Percentiles rank a stretch among this genome's conserved stretches.
Conservation (phyloP, 441 rosid genomes). For the Pelargonium australe region DNA sequence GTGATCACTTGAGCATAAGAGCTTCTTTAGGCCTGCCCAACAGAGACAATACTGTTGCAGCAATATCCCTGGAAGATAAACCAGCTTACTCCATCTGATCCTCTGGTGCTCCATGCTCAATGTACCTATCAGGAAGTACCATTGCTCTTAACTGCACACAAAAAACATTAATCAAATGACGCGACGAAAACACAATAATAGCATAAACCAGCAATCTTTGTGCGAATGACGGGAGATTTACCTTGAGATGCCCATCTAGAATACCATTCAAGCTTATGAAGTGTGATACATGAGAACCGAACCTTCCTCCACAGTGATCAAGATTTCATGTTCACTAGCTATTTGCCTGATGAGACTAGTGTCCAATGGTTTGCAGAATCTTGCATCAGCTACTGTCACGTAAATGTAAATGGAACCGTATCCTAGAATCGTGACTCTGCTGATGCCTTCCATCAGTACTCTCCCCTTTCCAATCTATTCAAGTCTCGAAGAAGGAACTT, state of each 20-base stretch:
- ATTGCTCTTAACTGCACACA: constrained; percentile 49
- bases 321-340: constrained; percentile 53
- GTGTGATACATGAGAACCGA: constrained; percentile 61
- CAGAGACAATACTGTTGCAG: constrained; percentile 54
- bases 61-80: constrained; percentile 47
- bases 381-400: constrained; percentile 62
- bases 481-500: constrained; percentile 6
- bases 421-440: constrained; percentile 54
- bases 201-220: neutral
- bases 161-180: neutral
- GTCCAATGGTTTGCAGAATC: constrained; percentile 77
- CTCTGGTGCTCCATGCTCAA: constrained; percentile 54
- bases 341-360: constrained; percentile 42
- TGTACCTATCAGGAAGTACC: constrained; percentile 72
- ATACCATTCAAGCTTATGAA: constrained; percentile 49
- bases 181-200: neutral
- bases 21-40: constrained; percentile 56
- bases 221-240: constrained; percentile 12
- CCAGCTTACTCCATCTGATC: constrained; percentile 62
- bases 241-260: constrained; percentile 65
- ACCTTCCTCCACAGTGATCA: constrained; percentile 63
- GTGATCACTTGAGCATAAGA: constrained; percentile 30
- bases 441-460: constrained; percentile 51
- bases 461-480: constrained; percentile 66
- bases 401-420: constrained; percentile 45